These are phyloP conservation scores for Panus rudis DNA, from an alignment of 768 basidiomycete species.

Conservation along the genomic window DNA sequence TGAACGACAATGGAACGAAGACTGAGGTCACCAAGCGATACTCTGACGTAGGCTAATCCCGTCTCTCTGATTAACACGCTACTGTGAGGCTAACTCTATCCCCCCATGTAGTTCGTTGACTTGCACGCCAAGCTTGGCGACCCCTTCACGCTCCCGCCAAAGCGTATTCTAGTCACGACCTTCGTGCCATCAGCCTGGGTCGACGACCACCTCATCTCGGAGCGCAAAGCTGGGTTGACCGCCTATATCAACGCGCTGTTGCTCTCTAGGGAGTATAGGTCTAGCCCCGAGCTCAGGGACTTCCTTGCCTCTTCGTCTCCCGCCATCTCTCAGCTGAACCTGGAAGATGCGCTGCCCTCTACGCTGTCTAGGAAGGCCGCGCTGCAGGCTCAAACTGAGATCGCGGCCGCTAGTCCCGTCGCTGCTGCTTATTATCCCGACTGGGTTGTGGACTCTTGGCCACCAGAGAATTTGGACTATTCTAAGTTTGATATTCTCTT, in stretches of 20 bases:
- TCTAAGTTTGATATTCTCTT: slow-evolving; percentile 61
- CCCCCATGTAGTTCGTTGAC: slow-evolving; percentile 30
- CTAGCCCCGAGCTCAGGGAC: slow-evolving; percentile 26
- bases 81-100: not conserved
- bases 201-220: slow-evolving; percentile 43
- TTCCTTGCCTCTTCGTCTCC: slow-evolving; percentile 30
- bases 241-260: slow-evolving; percentile 36
- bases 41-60: slow-evolving; percentile 33
- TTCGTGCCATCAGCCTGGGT: slow-evolving; percentile 48
- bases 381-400: slow-evolving; percentile 14
- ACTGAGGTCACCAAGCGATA: slow-evolving; percentile 30
- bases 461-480: slow-evolving; percentile 57
- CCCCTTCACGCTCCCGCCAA: slow-evolving; percentile 39
- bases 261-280: slow-evolving; percentile 28
- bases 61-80: not conserved
- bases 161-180: slow-evolving; percentile 40
- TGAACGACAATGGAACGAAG: slow-evolving; percentile 28
- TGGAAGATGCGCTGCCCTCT: slow-evolving; percentile 42
- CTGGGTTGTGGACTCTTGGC: slow-evolving; percentile 39
- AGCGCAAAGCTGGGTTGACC: slow-evolving; percentile 42
- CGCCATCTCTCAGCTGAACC: slow-evolving; percentile 25
- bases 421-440: slow-evolving; percentile 44
- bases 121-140: slow-evolving; percentile 38
- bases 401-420: slow-evolving; percentile 26
- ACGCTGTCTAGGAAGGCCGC: slow-evolving; percentile 35